These are phyloP conservation scores for Linnemannia exigua DNA, from an alignment of 192 early-diverging fungal genomes.

Conservation along the genomic window DNA sequence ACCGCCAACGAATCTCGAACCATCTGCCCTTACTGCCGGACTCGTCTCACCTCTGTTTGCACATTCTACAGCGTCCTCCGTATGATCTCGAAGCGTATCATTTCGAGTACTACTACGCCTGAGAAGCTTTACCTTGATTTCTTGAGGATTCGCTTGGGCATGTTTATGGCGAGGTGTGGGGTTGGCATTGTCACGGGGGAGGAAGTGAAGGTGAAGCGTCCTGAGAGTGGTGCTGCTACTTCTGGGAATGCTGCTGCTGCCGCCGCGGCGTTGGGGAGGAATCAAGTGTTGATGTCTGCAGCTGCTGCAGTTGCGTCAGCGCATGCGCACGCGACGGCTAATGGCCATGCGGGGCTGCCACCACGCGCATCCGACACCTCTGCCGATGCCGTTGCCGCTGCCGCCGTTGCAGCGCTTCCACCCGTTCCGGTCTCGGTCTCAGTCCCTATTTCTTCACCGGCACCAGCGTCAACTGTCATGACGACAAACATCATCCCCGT, in stretches of 20 bases:
- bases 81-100: constrained; percentile 55
- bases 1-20: constrained; percentile 40
- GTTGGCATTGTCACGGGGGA: constrained; percentile 54
- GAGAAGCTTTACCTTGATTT: constrained; percentile 55
- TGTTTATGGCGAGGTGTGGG: constrained; percentile 59
- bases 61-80: constrained; percentile 56
- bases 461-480: background rate
- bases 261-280: background rate
- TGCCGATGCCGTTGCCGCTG: background rate
- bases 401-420: background rate
- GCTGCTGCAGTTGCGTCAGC: background rate
- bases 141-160: constrained; percentile 48
- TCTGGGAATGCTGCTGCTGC: background rate
- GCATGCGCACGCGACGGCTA: background rate
- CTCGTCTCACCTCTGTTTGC: constrained; percentile 51
- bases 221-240: constrained; percentile 14
- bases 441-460: background rate
- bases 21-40: constrained; percentile 52
- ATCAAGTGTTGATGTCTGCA: background rate
- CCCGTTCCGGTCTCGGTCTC: background rate
- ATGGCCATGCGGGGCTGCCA: background rate
- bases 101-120: constrained; percentile 43
- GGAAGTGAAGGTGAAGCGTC: constrained; percentile 23
- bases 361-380: constrained; percentile 4
- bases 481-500: constrained; percentile 5